Conservation (phyloP, 495 filamentous ascomycete genomes). For the Penicillium waksmanii region DNA sequence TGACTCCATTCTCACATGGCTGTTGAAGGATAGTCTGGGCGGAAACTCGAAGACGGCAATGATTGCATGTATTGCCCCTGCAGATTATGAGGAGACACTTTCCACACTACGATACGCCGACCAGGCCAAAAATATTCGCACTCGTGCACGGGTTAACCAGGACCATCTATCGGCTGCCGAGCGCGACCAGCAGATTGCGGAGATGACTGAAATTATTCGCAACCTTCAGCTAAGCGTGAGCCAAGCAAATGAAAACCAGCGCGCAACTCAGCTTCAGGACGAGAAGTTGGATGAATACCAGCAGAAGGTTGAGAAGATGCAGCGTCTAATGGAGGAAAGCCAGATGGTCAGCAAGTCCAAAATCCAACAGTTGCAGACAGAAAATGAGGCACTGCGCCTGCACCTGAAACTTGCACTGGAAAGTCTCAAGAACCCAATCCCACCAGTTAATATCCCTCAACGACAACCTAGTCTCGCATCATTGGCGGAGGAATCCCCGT, state of each 20-base stretch:
- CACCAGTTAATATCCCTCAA: constrained; percentile 37
- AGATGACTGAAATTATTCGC: constrained; percentile 93
- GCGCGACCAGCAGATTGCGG: constrained; percentile 88
- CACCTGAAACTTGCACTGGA: constrained; percentile 87
- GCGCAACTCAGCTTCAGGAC: constrained; percentile 58
- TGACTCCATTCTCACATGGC: constrained; percentile 96
- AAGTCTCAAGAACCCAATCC: constrained; percentile 86
- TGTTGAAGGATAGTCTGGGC: constrained; percentile 91
- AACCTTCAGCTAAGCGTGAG: constrained; percentile 75
- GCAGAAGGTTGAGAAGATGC: constrained; percentile 78
- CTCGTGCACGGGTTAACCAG: constrained; percentile 94
- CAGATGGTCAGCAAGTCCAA: constrained; percentile 87
- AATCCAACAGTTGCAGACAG: constrained; percentile 79
- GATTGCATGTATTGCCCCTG: constrained; percentile 95
- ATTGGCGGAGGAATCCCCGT: constrained; percentile 45
- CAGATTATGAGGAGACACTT: constrained; percentile 96
- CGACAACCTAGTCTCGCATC: constrained; percentile 40
- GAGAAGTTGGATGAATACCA: constrained; percentile 92
- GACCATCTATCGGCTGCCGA: constrained; percentile 84
- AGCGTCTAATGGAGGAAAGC: constrained; percentile 91
- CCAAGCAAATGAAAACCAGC: constrained; percentile 48
- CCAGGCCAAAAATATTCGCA: constrained; percentile 96
- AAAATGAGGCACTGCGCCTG: constrained; percentile 85
- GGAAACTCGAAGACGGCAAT: constrained; percentile 98
- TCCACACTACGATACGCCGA: constrained; percentile 96